Evolutionary conservation across 2,329 filamentous ascomycete genomes (phyloP).

Genomic region (Gnomoniopsis smithogilvyi): DNA sequence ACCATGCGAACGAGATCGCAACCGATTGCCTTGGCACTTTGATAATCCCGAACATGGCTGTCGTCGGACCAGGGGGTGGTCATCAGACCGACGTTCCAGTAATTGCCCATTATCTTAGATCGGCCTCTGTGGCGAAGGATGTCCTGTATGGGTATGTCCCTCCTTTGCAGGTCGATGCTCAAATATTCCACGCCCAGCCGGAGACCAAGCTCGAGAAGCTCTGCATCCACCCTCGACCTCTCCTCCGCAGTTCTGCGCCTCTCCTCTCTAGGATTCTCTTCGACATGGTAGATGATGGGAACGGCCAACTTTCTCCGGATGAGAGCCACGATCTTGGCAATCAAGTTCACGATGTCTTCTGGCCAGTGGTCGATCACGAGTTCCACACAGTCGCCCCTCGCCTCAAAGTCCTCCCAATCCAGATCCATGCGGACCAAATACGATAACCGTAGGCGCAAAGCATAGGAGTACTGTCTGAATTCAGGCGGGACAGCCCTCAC

Average conservation of each 20-base stretch:
- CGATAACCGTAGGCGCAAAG: constrained; percentile 59
- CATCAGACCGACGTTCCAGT: constrained; percentile 42
- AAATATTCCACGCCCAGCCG: constrained; percentile 65
- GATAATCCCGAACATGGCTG: constrained; percentile 50
- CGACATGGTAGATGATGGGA: constrained; percentile 56
- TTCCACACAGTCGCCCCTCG: constrained; percentile 57
- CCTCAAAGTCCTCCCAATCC: constrained; percentile 52
- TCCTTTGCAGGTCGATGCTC: constrained; percentile 59
- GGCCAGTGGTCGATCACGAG: constrained; percentile 58
- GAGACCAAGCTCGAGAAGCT: constrained; percentile 60
- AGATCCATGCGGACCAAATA: constrained; percentile 50
- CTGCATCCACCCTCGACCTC: constrained; percentile 45
- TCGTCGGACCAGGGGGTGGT: constrained; percentile 53
- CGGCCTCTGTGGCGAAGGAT: constrained; percentile 51
- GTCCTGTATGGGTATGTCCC: constrained; percentile 43
- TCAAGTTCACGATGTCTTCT: constrained; percentile 41
- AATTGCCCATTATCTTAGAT: constrained; percentile 60
- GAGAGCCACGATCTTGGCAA: constrained; percentile 54
- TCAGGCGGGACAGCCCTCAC: constrained; percentile 57
- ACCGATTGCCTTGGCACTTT: constrained; percentile 50
- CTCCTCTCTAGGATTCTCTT: constrained; percentile 44
- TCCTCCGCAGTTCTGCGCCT: constrained; percentile 35
- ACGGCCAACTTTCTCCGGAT: constrained; percentile 53
- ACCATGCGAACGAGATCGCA: constrained; percentile 62
- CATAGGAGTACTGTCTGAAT: constrained; percentile 56